Evolutionary conservation across 805 yeast species (phyloP).

Genomic region (Priceomyces castillae): DNA sequence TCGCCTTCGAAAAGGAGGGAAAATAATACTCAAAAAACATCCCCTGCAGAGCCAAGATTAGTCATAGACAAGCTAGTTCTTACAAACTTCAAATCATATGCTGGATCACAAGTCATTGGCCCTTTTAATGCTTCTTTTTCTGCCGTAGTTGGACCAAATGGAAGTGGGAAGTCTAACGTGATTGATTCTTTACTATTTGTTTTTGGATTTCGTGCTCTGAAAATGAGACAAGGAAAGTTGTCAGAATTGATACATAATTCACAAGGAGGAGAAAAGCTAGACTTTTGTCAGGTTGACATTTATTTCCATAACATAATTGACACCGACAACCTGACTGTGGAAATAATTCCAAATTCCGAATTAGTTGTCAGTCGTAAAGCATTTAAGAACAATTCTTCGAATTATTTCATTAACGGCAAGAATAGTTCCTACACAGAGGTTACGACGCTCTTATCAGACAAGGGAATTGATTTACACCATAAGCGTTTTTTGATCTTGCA

Average conservation of each 20-base stretch:
- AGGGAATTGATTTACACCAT: constrained; percentile 93
- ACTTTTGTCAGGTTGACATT: constrained; percentile 86
- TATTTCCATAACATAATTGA: constrained; percentile 79
- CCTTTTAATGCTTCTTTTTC: constrained; percentile 93
- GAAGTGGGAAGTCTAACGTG: constrained; percentile 96
- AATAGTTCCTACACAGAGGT: constrained; percentile 77
- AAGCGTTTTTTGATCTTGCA: constrained; percentile 91
- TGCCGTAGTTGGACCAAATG: constrained; percentile 98
- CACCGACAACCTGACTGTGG: constrained; percentile 30
- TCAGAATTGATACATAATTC: constrained; percentile 92
- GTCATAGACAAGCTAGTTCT: constrained; percentile 74
- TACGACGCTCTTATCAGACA: constrained; percentile 63
- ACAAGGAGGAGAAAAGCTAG: constrained; percentile 54
- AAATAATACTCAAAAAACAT: constrained; percentile 7
- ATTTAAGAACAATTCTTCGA: constrained; percentile 68
- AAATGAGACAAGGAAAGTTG: constrained; percentile 95
- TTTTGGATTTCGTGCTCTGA: constrained; percentile 93
- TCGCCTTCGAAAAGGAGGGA: constrained; percentile 33
- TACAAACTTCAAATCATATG: constrained; percentile 90
- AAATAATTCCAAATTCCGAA: constrained; percentile 47
- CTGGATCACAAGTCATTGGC: constrained; percentile 89
- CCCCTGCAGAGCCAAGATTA: constrained; percentile 49
- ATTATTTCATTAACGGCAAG: constrained; percentile 69
- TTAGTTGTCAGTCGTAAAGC: constrained; percentile 82
- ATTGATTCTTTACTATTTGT: constrained; percentile 95